phyloP scores from a whole-genome alignment of 768 basidiomycete genomes.

The Mycena galericulata region DNA sequence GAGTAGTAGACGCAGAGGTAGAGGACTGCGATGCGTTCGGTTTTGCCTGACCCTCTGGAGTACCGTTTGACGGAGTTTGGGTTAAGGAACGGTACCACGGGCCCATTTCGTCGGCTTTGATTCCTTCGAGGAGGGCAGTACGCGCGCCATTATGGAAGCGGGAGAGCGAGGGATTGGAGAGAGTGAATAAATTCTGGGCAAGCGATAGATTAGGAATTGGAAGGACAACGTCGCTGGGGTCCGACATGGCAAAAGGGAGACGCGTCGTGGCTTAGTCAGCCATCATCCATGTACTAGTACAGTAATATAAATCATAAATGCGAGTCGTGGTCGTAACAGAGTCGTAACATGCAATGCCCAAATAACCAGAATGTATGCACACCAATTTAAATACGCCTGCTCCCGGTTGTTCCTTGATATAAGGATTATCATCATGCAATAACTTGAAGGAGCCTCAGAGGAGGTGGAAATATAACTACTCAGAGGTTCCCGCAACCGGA shows the following conservation, averaged over 20 bases:
- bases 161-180: conserved; percentile 70
- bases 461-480: too few relatives aligned
- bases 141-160: conserved; percentile 78
- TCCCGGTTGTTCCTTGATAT: too few relatives aligned
- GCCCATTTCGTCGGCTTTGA: conserved; percentile 78
- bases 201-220: conserved; percentile 90
- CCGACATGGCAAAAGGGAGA: conserved; percentile 67
- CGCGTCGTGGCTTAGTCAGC: too few relatives aligned
- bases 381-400: too few relatives aligned
- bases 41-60: conserved; percentile 7
- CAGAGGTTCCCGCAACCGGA: too few relatives aligned
- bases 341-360: conserved; percentile 5
- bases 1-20: conserved; percentile 51
- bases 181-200: conserved; percentile 82
- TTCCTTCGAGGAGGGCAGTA: conserved; percentile 73
- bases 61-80: conserved; percentile 6
- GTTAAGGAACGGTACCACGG: conserved; percentile 46
- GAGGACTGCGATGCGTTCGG: conserved; percentile 38
- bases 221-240: conserved; percentile 73
- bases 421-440: too few relatives aligned
- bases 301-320: too few relatives aligned
- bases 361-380: too few relatives aligned
- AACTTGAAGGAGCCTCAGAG: too few relatives aligned
- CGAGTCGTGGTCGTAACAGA: too few relatives aligned
- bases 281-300: background rate